Percentiles rank a stretch among this genome's conserved stretches.
Conservation (phyloP, 2,329 filamentous ascomycete species). For the Xylaria hypoxylon region DNA sequence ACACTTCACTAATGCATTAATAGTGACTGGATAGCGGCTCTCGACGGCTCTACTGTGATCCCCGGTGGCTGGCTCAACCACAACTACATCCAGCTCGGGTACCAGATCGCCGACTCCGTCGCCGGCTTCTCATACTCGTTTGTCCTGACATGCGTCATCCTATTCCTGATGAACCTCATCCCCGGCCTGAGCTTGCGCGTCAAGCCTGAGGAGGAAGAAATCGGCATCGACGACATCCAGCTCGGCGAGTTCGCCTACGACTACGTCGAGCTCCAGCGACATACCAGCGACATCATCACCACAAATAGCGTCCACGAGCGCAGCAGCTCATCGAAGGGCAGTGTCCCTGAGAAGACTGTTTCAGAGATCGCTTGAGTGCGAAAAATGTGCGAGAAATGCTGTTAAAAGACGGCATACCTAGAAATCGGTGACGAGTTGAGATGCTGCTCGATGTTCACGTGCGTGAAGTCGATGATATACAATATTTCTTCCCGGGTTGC, state of each 20-base stretch:
- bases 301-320: constrained; percentile 36
- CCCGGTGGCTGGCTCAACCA: constrained; percentile 77
- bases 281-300: constrained; percentile 63
- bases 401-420: neutral
- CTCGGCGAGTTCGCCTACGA: constrained; percentile 87
- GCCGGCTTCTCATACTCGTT: constrained; percentile 76
- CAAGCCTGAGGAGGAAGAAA: constrained; percentile 73
- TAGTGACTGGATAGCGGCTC: constrained; percentile 76
- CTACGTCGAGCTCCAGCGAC: constrained; percentile 77
- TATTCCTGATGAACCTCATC: constrained; percentile 77
- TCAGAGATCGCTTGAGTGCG: constrained; percentile 36
- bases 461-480: constrained; percentile 26
- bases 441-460: constrained; percentile 15
- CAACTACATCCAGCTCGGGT: constrained; percentile 77
- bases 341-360: constrained; percentile 46
- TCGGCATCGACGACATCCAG: constrained; percentile 78
- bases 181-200: constrained; percentile 78
- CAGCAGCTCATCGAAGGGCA: constrained; percentile 45
- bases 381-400: neutral
- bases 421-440: constrained; percentile 4
- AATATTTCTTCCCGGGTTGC: constrained; percentile 9
- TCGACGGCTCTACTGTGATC: constrained; percentile 73
- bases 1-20: constrained; percentile 24
- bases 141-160: constrained; percentile 73
- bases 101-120: constrained; percentile 76